Percentiles rank a stretch among this genome's conserved stretches.
phyloP scores from a whole-genome alignment of 1,139 yeast genomes.

The Blastobotrys raffinosifermentans region DNA sequence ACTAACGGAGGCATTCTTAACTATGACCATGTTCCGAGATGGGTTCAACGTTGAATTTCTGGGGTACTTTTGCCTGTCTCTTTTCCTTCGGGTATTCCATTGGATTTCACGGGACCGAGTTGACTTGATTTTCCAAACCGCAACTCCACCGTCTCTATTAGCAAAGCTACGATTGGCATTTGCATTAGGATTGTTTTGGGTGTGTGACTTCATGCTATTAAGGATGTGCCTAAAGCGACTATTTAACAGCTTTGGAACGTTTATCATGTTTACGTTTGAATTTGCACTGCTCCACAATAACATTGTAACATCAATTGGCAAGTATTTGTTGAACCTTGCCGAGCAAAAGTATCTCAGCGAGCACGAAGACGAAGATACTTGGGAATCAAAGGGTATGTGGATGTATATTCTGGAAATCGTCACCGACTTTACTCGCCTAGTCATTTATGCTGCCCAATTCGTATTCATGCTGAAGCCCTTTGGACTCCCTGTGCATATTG shows the following conservation, averaged over 20 bases:
- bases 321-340: conserved; percentile 48
- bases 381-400: conserved; percentile 69
- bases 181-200: conserved; percentile 40
- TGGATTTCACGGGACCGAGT: conserved; percentile 51
- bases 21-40: conserved; percentile 53
- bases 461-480: conserved; percentile 43
- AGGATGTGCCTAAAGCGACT: conserved; percentile 55
- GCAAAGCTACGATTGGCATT: conserved; percentile 35
- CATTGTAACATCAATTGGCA: conserved; percentile 43
- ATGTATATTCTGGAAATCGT: conserved; percentile 53
- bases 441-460: conserved; percentile 48
- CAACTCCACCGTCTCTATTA: conserved; percentile 28
- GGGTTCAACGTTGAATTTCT: conserved; percentile 49
- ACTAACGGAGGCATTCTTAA: conserved; percentile 57
- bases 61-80: conserved; percentile 34
- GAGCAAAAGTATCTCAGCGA: conserved; percentile 47
- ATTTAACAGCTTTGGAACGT: conserved; percentile 40
- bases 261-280: conserved; percentile 68
- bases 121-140: conserved; percentile 32
- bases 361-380: conserved; percentile 53
- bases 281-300: conserved; percentile 62
- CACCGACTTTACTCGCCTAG: conserved; percentile 36
- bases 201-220: conserved; percentile 49
- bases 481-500: conserved; percentile 57
- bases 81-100: conserved; percentile 65